Evolutionary conservation across 345 rosid species (phyloP), one percentile per base, ranked within the genome.

Genomic region (Streptanthus diversifolius): DNA sequence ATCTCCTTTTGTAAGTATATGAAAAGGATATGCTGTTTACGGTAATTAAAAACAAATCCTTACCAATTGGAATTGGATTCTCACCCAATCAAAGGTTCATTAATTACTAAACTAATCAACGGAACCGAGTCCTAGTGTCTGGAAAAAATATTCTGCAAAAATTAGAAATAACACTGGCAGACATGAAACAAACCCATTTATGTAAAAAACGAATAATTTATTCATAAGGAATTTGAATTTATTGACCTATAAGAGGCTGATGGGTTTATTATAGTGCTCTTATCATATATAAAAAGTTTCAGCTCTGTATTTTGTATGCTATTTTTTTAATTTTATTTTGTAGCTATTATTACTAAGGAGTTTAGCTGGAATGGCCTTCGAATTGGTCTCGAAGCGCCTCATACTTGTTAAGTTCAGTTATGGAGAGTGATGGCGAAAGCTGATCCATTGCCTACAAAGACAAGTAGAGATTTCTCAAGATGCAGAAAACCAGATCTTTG

Each of bases 361-460:
- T 41, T 75, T 61, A 75, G 35, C 57, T 75, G 2, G 75, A 76
- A 63, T 53, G 75, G 40, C 97, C 96, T 83, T 88, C 82, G 67
- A 89, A 87, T 63, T 85, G 92, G 66, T 89, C 85, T 35, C 95
- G 85, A 27, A 95, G 85, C 69, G 51, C 25, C 80, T 95, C 97
- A 5, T 95, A 91, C 80, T 91, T 91, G 80, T 86, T 91, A 14
- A 95, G 91, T 83, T 95, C 99, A 5, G 87, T 83, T 79, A 81
- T 63, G 40, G 98, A 91, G 43, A 93, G 92, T 48, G 98, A 93
- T 7, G 98, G 97, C 18, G 96, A 86, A 15, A 91, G 85, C 77
- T 91, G 97, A 56, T 76, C 72, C 81, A 93, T 71, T 32, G 86
- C 97, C 98, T 93, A 81, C 63, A 76, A 45, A 47, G 2, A 45